phyloP scores from a whole-genome alignment of 371 early-diverging fungal species.

The Syncephalastrum monosporum region DNA sequence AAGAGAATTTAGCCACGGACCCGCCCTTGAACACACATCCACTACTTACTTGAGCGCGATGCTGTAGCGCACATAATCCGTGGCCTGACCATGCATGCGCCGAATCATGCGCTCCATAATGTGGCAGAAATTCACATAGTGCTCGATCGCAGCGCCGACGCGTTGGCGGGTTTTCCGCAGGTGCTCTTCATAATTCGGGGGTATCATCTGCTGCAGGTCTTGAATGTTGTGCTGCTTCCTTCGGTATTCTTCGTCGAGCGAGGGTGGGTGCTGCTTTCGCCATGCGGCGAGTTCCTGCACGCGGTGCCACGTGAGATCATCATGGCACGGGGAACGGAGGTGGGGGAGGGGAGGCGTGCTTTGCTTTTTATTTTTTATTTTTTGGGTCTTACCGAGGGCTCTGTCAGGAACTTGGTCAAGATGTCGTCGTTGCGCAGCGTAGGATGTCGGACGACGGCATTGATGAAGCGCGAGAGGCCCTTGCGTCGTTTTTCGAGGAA shows the following conservation, averaged over 20 bases:
- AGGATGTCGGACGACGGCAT: conserved; percentile 77
- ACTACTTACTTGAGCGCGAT: conserved; percentile 51
- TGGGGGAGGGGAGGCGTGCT: too few relatives aligned
- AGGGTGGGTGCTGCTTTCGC: conserved; percentile 51
- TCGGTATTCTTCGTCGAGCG: conserved; percentile 53
- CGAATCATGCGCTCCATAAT: conserved; percentile 69
- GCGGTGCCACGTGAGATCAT: conserved; percentile 11
- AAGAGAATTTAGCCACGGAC: conserved; percentile 7
- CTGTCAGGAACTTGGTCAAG: conserved; percentile 65
- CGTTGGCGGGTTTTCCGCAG: conserved; percentile 50
- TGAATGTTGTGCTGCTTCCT: conserved; percentile 31
- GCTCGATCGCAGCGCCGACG: conserved; percentile 53
- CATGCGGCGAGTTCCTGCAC: conserved; percentile 47
- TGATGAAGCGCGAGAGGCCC: conserved; percentile 74
- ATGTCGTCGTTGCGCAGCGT: conserved; percentile 64
- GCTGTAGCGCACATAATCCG: conserved; percentile 57
- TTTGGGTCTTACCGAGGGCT: conserved; percentile 53
- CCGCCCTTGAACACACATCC: conserved; percentile 12
- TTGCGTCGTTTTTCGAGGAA: conserved; percentile 76
- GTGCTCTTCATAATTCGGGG: conserved; percentile 46
- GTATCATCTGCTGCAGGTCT: conserved; percentile 37
- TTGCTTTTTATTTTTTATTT: too few relatives aligned
- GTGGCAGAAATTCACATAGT: conserved; percentile 62
- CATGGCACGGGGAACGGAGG: conserved; percentile 1
- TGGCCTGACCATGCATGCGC: conserved; percentile 63